Evolutionary conservation across 2,329 filamentous ascomycete genomes (phyloP).

Genomic region (Blastomyces silverae): DNA sequence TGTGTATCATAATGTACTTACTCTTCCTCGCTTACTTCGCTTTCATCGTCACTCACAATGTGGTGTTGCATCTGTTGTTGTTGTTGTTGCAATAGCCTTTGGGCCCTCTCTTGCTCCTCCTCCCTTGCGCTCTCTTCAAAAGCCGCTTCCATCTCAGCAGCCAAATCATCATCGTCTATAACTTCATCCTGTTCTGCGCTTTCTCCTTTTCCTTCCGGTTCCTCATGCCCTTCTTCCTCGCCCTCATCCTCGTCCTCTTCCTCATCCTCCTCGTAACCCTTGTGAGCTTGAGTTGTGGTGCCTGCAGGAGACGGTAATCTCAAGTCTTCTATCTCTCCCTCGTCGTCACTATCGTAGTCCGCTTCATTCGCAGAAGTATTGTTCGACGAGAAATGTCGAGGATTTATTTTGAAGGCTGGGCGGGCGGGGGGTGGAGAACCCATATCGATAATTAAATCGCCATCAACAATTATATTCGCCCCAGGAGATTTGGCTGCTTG

Average conservation of each 20-base stretch:
- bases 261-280: slow-evolving; percentile 22
- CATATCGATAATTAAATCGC: slow-evolving; percentile 45
- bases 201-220: slow-evolving; percentile 26
- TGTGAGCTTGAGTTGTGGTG: slow-evolving; percentile 20
- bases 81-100: slow-evolving; percentile 28
- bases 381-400: slow-evolving; percentile 39
- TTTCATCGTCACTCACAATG: slow-evolving; percentile 49
- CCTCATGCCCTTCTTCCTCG: slow-evolving; percentile 27
- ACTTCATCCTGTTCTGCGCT: slow-evolving; percentile 30
- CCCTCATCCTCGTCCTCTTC: slow-evolving; percentile 28
- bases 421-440: slow-evolving; percentile 41
- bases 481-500: slow-evolving; percentile 32
- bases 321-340: slow-evolving; percentile 39
- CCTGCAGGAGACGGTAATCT: slow-evolving; percentile 35
- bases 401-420: slow-evolving; percentile 36
- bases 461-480: slow-evolving; percentile 43
- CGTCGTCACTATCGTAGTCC: slow-evolving; percentile 31
- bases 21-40: slow-evolving; percentile 61
- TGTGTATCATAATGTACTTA: slow-evolving; percentile 28
- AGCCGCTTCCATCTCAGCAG: slow-evolving; percentile 53
- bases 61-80: slow-evolving; percentile 28
- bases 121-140: slow-evolving; percentile 41
- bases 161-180: slow-evolving; percentile 47
- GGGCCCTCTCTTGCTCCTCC: slow-evolving; percentile 39
- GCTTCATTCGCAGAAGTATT: slow-evolving; percentile 35